Evolutionary conservation across 805 yeast genomes (phyloP), one percentile per base, ranked within the genome.

Genomic region (Yarrowia porcina): DNA sequence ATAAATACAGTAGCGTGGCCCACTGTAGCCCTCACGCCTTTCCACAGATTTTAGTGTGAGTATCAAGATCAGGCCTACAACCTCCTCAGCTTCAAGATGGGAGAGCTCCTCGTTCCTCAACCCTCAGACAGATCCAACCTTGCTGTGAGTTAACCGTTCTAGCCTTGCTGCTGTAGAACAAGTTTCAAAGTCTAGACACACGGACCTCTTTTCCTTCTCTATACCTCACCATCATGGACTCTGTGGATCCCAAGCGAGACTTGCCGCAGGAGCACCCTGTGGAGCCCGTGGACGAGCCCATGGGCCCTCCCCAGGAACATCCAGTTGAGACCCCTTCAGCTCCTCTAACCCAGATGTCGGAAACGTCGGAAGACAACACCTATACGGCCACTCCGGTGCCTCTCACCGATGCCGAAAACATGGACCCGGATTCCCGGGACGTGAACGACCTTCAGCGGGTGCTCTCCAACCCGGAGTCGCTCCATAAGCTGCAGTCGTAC

Each of bases 401-500:
- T 11, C 49, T 56, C 39, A 39, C 47, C 18, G 61, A 56, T 41
- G 39, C 30, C 18, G 61, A 56, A 36, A 41, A 39, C 61, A 39
- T 28, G 47, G 61, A 56, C 30, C 61, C 61, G 17, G 61, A 56
- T 8, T 30, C 49, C n/a, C 47, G 30, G 28, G 61, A 56, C 30
- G 65, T 65, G 4, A 66, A 68, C 33, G 67, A 65, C 11, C 64
- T 71, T 21, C 54, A 62, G 38, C 64, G 68, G 45, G 72, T 68
- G 17, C 63, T 70, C 65, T 64, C 70, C 18, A 52, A 64, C 63
- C 75, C 75, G 7, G 73, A 73, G 8, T 77, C 78, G 62, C 69
- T 75, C 6, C 73, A 73, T 42, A 77, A 76, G 67, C 72, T 82
- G 63, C 82, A 77, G 66, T 74, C 83, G n/a, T 72, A 82, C 65